A percentile compares a stretch with the other conserved stretches of the same genome.
phyloP scores from a whole-genome alignment of 108 stramenopile genomes.

The Pseudonitzschia delicatissima region DNA sequence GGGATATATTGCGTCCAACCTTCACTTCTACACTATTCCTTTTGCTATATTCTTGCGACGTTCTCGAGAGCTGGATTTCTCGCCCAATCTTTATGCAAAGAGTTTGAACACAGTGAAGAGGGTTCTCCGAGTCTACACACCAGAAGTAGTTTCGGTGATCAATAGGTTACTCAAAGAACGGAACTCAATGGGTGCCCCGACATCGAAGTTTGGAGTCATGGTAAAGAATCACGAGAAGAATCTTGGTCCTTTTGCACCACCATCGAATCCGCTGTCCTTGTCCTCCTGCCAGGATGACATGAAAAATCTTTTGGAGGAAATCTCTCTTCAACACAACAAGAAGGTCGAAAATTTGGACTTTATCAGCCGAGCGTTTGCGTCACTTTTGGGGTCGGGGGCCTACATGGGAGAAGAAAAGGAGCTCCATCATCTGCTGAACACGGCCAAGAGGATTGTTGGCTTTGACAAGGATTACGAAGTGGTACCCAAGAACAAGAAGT shows the following conservation, averaged over 20 bases:
- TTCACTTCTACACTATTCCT: constrained; percentile 76
- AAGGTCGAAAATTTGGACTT: constrained; percentile 50
- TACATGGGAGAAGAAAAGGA: constrained; percentile 49
- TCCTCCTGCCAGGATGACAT: constrained; percentile 62
- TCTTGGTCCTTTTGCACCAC: constrained; percentile 60
- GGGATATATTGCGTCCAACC: constrained; percentile 75
- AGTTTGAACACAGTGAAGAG: constrained; percentile 55
- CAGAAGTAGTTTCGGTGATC: constrained; percentile 58
- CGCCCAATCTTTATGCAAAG: constrained; percentile 41
- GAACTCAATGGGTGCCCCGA: constrained; percentile 19
- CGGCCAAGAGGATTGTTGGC: constrained; percentile 59
- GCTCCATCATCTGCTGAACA: constrained; percentile 38
- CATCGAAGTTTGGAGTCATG: constrained; percentile 9
- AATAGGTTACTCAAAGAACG: constrained; percentile 44
- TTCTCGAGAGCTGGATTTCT: constrained; percentile 89
- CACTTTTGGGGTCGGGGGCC: constrained; percentile 49
- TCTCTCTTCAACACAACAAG: constrained; percentile 73
- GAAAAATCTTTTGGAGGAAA: constrained; percentile 77
- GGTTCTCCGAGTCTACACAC: constrained; percentile 76
- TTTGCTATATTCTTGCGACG: constrained; percentile 84
- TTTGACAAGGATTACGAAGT: constrained; percentile 62
- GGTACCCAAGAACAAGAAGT: constrained; percentile 10
- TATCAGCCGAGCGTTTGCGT: constrained; percentile 53
- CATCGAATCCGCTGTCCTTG: constrained; percentile 33
- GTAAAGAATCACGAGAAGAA: constrained; percentile 51